Percentiles rank a stretch among this genome's conserved stretches.
phyloP scores from a whole-genome alignment of 495 filamentous ascomycete species.

The Aspergillus carlsbadensis region DNA sequence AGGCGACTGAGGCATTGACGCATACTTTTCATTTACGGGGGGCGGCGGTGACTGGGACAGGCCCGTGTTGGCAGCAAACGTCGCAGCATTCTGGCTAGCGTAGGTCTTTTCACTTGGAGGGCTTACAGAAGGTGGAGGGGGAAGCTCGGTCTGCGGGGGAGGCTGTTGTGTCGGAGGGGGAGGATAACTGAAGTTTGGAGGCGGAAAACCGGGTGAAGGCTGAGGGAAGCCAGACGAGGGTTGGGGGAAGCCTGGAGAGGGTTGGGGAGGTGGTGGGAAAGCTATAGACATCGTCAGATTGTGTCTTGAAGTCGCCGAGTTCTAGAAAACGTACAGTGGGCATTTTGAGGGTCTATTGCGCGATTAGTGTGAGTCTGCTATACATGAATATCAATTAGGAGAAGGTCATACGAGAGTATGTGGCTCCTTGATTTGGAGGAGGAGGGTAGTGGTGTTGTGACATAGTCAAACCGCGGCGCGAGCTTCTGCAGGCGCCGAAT shows the following conservation, averaged over 20 bases:
- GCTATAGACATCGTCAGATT: constrained; percentile 4
- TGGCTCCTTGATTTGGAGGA: constrained; percentile 10
- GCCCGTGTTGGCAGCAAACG: constrained; percentile 3
- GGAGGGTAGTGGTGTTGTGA: constrained; percentile 17
- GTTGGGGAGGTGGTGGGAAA: constrained; percentile 14
- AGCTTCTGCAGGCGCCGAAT: neutral
- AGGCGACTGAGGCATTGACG: constrained; percentile 8
- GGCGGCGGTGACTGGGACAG: constrained; percentile 7
- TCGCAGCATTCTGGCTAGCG: constrained; percentile 13
- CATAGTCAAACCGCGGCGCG: neutral
- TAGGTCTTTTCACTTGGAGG: constrained; percentile 24
- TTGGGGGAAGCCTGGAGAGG: constrained; percentile 8
- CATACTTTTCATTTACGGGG: constrained; percentile 2
- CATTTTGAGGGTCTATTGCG: constrained; percentile 4
- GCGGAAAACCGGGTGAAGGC: constrained; percentile 26
- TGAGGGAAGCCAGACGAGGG: constrained; percentile 11
- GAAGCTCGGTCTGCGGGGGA: constrained; percentile 7
- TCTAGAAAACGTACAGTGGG: neutral
- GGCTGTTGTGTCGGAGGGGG: constrained; percentile 33
- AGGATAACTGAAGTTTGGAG: constrained; percentile 38
- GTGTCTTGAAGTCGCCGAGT: too few species aligned
- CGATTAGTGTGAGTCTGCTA: neutral
- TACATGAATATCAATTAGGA: neutral
- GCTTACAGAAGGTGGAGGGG: constrained; percentile 16
- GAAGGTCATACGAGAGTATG: constrained; percentile 10